These are phyloP conservation scores for Geosmithia morbida DNA, from an alignment of 2,329 filamentous ascomycete genomes.

Conservation along the genomic window DNA sequence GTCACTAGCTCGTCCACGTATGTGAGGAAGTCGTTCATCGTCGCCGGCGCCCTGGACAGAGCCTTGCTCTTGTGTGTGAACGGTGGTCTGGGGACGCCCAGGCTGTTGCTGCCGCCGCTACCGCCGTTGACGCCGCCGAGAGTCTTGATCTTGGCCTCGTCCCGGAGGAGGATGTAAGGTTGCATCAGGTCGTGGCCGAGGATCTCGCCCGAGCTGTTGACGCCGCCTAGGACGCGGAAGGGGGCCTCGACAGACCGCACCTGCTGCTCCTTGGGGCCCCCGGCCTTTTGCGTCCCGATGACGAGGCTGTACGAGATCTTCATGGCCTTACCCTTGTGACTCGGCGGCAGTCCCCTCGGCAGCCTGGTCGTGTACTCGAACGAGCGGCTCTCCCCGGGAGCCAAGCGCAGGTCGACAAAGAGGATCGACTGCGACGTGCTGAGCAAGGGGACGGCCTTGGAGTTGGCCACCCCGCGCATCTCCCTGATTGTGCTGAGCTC, in stretches of 20 bases:
- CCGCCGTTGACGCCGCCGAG: conserved; percentile 5
- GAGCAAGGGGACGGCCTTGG: conserved; percentile 79
- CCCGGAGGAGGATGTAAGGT: conserved; percentile 78
- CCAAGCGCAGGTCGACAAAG: conserved; percentile 82
- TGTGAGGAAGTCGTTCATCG: conserved; percentile 52
- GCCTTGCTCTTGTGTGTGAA: conserved; percentile 13
- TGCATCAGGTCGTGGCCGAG: conserved; percentile 89
- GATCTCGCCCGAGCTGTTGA: conserved; percentile 77
- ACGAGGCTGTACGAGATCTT: conserved; percentile 87
- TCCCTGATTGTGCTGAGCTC: conserved; percentile 91
- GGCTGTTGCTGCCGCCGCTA: conserved; percentile 8
- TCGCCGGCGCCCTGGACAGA: conserved; percentile 16
- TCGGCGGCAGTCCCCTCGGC: conserved; percentile 80
- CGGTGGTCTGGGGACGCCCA: background rate
- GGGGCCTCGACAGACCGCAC: conserved; percentile 86
- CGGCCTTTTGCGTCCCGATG: conserved; percentile 79
- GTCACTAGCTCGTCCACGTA: conserved; percentile 67
- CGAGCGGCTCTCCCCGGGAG: conserved; percentile 74
- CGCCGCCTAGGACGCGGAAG: conserved; percentile 84
- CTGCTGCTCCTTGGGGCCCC: conserved; percentile 63
- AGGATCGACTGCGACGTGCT: conserved; percentile 90
- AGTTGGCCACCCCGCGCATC: conserved; percentile 78
- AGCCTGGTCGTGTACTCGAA: conserved; percentile 80
- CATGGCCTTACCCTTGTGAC: conserved; percentile 80
- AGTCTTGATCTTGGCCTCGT: conserved; percentile 54